Evolutionary conservation across 2,329 filamentous ascomycete genomes (phyloP).

Genomic region (Metarhizium rileyi): DNA sequence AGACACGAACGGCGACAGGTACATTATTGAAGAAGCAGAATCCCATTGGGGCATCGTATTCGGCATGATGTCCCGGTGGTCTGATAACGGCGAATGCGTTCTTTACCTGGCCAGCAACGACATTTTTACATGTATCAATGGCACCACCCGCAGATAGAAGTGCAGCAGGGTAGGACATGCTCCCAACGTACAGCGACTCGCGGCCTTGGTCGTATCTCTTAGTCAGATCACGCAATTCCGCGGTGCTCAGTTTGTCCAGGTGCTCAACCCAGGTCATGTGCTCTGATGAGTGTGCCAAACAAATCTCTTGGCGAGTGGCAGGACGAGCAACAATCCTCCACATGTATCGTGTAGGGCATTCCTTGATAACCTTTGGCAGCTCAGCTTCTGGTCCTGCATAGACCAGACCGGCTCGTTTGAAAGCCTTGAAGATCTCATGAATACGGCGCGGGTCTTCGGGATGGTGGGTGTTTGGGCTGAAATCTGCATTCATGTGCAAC

Average conservation of each 20-base stretch:
- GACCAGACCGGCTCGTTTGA: conserved; percentile 73
- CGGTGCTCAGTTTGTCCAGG: conserved; percentile 42
- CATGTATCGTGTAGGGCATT: conserved; percentile 52
- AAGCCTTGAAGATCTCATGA: conserved; percentile 82
- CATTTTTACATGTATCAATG: conserved; percentile 91
- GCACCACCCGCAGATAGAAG: conserved; percentile 82
- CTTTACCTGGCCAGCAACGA: conserved; percentile 73
- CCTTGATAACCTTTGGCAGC: conserved; percentile 39
- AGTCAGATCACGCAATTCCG: conserved; percentile 60
- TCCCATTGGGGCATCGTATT: conserved; percentile 75
- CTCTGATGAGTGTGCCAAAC: conserved; percentile 63
- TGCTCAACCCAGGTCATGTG: conserved; percentile 72
- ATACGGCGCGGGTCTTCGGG: conserved; percentile 92
- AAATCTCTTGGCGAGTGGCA: conserved; percentile 72
- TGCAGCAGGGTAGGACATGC: conserved; percentile 70
- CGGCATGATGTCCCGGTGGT: conserved; percentile 91
- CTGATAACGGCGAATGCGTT: conserved; percentile 94
- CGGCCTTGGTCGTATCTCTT: conserved; percentile 50
- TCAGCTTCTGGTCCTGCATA: conserved; percentile 49
- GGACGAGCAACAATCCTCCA: conserved; percentile 69
- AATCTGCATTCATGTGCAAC: conserved; percentile 80
- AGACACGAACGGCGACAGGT: conserved; percentile 80
- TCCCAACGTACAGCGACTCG: conserved; percentile 76
- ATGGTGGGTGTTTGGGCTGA: conserved; percentile 66
- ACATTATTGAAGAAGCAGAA: conserved; percentile 99